These are phyloP conservation scores for Fragaria nilgerrensis DNA, from an alignment of 306 rosid species.

Conservation along the genomic window DNA sequence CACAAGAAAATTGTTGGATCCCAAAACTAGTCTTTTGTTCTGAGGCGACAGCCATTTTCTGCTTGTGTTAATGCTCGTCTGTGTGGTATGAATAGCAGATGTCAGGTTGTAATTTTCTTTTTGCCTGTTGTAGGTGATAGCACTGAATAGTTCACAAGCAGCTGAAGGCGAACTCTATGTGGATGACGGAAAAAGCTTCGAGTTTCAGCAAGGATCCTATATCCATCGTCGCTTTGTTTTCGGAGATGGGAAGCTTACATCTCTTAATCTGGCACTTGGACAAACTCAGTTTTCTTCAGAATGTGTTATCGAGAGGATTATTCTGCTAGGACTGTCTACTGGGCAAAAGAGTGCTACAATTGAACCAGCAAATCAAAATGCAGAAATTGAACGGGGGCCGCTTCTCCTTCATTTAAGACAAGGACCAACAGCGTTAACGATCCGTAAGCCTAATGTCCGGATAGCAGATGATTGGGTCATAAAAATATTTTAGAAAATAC, in stretches of 20 bases:
- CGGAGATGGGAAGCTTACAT: constrained; percentile 64
- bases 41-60: neutral
- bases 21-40: neutral
- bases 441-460: constrained; percentile 73
- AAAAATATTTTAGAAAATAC: constrained; percentile 38
- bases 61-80: neutral
- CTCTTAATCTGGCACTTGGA: constrained; percentile 43
- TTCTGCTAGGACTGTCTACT: constrained; percentile 63
- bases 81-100: neutral
- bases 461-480: constrained; percentile 75
- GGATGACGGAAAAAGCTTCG: constrained; percentile 86
- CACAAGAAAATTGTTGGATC: neutral
- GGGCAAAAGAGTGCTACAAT: constrained; percentile 56
- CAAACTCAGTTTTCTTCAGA: constrained; percentile 37
- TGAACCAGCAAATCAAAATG: constrained; percentile 60
- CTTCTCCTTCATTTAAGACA: constrained; percentile 57
- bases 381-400: constrained; percentile 60
- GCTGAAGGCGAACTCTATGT: constrained; percentile 93
- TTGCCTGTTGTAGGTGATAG: constrained; percentile 62
- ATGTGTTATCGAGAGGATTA: constrained; percentile 71
- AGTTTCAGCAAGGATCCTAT: constrained; percentile 67
- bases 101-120: neutral
- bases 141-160: constrained; percentile 79
- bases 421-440: constrained; percentile 41
- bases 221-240: constrained; percentile 84